Evolutionary conservation across 805 yeast species (phyloP).

Genomic region (Wickerhamiella parazyma): DNA sequence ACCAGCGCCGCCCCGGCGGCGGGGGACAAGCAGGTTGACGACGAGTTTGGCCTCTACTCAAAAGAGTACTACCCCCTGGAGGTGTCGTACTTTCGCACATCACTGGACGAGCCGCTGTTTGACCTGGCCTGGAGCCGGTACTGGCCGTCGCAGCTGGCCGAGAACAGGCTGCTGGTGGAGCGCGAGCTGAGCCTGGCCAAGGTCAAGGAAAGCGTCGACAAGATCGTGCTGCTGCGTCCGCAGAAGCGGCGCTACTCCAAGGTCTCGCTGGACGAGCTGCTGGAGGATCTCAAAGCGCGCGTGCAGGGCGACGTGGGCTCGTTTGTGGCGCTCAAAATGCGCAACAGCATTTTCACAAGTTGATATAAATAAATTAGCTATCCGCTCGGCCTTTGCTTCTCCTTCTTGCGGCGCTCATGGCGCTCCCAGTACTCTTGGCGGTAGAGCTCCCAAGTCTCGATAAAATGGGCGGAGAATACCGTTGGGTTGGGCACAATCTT

Average conservation of each 20-base stretch:
- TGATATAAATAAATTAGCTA: background rate
- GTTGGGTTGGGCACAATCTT: conserved; percentile 72
- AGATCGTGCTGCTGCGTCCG: background rate
- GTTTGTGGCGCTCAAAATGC: conserved; percentile 1
- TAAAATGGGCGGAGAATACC: conserved; percentile 62
- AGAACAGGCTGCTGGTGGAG: conserved; percentile 7
- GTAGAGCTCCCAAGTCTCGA: conserved; percentile 92
- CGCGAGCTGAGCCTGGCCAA: conserved; percentile 1
- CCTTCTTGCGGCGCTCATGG: conserved; percentile 20
- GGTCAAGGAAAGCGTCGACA: conserved; percentile 3
- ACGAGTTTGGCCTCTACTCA: conserved; percentile 58
- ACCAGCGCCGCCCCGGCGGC: background rate
- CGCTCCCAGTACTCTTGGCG: conserved; percentile 86
- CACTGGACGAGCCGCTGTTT: conserved; percentile 36
- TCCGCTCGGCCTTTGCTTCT: too few relatives aligned
- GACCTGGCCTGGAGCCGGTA: conserved; percentile 20
- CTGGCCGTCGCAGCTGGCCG: conserved; percentile 11
- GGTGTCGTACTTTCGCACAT: conserved; percentile 44
- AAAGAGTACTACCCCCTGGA: conserved; percentile 54
- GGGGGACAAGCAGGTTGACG: conserved; percentile 12
- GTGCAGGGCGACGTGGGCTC: conserved; percentile 7
- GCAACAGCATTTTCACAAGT: conserved; percentile 1
- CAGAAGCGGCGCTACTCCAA: background rate
- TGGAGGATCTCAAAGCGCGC: background rate
- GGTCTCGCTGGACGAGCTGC: background rate